These are phyloP conservation scores for Scedosporium minutisporum DNA, from an alignment of 2,329 filamentous ascomycete genomes.

Conservation along the genomic window DNA sequence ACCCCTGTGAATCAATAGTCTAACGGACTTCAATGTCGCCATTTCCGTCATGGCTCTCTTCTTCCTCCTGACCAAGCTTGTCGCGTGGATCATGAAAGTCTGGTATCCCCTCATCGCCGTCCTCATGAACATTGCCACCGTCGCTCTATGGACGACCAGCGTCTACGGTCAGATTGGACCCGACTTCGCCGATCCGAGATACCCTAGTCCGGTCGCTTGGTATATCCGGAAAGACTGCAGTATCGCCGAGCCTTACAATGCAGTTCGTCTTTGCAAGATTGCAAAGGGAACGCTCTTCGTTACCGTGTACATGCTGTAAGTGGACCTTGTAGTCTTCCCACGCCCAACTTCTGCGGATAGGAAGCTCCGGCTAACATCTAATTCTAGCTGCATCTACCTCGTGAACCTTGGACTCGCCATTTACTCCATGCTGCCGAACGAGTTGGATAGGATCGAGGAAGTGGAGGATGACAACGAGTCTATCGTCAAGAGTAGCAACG, in stretches of 20 bases:
- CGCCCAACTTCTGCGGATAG: neutral
- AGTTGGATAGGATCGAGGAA: conserved; percentile 36
- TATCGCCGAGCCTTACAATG: conserved; percentile 43
- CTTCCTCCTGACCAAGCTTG: conserved; percentile 60
- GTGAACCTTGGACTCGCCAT: conserved; percentile 36
- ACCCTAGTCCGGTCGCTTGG: conserved; percentile 58
- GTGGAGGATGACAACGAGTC: conserved; percentile 33
- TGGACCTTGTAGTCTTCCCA: conserved; percentile 12
- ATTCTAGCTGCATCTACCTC: neutral
- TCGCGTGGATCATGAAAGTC: conserved; percentile 60
- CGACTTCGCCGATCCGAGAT: conserved; percentile 57
- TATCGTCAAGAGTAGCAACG: conserved; percentile 22
- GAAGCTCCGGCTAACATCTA: neutral
- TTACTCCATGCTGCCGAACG: conserved; percentile 48
- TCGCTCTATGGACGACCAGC: conserved; percentile 55
- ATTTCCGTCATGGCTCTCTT: conserved; percentile 70
- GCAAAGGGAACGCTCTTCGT: conserved; percentile 59
- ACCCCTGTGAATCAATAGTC: conserved; percentile 30
- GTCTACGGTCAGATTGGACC: conserved; percentile 63
- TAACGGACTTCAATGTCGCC: conserved; percentile 68
- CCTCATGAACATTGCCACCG: conserved; percentile 45
- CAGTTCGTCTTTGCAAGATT: conserved; percentile 52
- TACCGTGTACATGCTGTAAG: conserved; percentile 59
- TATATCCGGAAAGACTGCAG: conserved; percentile 64
- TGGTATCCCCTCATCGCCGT: conserved; percentile 58